Base-by-base conservation (phyloP, 2,329 filamentous ascomycete genomes). In the Teratosphaeria epicoccoides region DNA sequence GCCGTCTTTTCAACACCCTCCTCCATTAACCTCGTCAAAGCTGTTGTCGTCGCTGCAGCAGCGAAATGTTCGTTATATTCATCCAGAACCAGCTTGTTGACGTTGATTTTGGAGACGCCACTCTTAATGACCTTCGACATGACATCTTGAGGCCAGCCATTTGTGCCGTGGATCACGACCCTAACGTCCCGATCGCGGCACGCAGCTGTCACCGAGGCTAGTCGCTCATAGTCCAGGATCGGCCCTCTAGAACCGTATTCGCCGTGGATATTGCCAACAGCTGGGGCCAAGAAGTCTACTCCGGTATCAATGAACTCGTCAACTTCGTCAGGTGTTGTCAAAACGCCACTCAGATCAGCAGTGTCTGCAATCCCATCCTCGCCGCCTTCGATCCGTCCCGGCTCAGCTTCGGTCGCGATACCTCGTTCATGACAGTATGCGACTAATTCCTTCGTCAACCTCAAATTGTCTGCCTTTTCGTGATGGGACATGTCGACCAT, bases 401-500 rank as follows among this genome's bases (percentile, higher is more conserved):
- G 83, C 62, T 87, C 84, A 0, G 83, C 83, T 64, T 87, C 84
- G 1, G 82, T 83, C 4, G 81, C 77, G 55, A 86, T 85, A 2
- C 82, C 81, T 40, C 78, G 73, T 57, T 71, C 79, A 63, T 85
- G 78, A 62, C 83, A 85, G 62, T 83, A 82, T 22, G 68, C 69
- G 7, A 81, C 80, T 47, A 87, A 69, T 57, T 85, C 80, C 47
- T 72, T 72, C 12, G 83, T 87, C 62, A 79, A 74, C 2, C 74
- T 71, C 28, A 88, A 70, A 63, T 87, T 87, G 69, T 87, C 83
- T 49, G 76, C 81, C 59, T 81, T 82, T 58, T 84, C 82, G 63
- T 84, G 81, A 63, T 87, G 84, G 52, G 75, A 80, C 83, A 87
- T 87, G 67, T 88, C 84, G 0, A 87, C 80, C 84, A 88, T 87